Percentiles rank a stretch among this genome's conserved stretches.
Evolutionary conservation across 108 stramenopile species (phyloP).

Genomic region (Parietichytrium sp.): DNA sequence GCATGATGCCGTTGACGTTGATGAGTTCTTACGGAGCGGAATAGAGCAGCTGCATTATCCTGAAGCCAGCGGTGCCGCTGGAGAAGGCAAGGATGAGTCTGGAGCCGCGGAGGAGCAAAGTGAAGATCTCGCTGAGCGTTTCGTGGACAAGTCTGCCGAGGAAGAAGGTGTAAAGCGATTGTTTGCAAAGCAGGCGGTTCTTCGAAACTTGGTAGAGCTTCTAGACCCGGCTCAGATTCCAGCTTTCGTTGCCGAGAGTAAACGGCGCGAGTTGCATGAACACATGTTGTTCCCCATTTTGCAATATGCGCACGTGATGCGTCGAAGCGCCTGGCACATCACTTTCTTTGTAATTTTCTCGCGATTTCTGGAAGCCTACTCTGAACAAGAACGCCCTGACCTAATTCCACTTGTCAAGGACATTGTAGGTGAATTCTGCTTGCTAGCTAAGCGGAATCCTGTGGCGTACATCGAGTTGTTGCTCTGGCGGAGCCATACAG

Average conservation of each 20-base stretch:
- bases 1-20: neutral
- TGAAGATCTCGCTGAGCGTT: neutral
- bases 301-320: too few relatives aligned
- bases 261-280: neutral
- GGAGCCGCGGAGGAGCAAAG: neutral
- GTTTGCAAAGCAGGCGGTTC: neutral
- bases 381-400: neutral
- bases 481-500: neutral
- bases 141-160: neutral
- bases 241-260: neutral
- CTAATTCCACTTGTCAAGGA: neutral
- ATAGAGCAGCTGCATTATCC: too few relatives aligned
- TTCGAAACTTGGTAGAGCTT: neutral
- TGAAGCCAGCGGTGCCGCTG: neutral
- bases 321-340: too few relatives aligned
- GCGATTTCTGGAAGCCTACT: neutral
- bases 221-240: slow-evolving; percentile 23
- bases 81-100: neutral
- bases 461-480: neutral
- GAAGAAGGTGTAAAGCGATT: neutral
- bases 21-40: neutral
- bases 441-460: neutral
- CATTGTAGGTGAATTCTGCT: neutral
- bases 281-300: neutral
- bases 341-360: neutral